phyloP scores from a whole-genome alignment of 2,329 filamentous ascomycete species.

The Aureobasidium sp. region DNA sequence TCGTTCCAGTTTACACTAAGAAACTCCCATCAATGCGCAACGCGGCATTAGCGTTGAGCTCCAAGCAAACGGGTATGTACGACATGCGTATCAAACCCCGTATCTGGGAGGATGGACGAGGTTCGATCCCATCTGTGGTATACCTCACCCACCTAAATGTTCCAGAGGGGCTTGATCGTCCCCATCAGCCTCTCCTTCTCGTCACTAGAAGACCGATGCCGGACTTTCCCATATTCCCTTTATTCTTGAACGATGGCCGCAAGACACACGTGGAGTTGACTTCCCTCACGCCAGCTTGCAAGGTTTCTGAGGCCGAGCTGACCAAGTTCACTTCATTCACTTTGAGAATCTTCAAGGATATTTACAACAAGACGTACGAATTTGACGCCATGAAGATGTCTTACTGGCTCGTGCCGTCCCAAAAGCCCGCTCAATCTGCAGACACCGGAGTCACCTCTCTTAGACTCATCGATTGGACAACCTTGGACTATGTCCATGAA shows the following conservation, averaged over 20 bases:
- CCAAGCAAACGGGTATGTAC: conserved; percentile 68
- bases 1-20: conserved; percentile 67
- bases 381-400: conserved; percentile 57
- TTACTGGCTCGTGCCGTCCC: conserved; percentile 70
- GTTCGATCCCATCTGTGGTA: conserved; percentile 44
- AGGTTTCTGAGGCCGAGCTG: conserved; percentile 40
- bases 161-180: conserved; percentile 50
- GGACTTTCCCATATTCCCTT: conserved; percentile 56
- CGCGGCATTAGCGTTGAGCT: conserved; percentile 71
- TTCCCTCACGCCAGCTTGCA: conserved; percentile 39
- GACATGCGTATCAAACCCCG: conserved; percentile 71
- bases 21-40: conserved; percentile 77
- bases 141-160: conserved; percentile 59
- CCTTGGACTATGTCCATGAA: conserved; percentile 39
- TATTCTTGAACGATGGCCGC: conserved; percentile 63
- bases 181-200: conserved; percentile 60
- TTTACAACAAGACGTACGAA: conserved; percentile 84
- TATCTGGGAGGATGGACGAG: conserved; percentile 55
- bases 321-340: conserved; percentile 64
- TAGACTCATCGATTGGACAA: conserved; percentile 53
- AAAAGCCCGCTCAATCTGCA: conserved; percentile 6
- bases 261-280: conserved; percentile 51
- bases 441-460: not conserved
- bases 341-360: conserved; percentile 66
- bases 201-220: conserved; percentile 63